A percentile compares a stretch with the other conserved stretches of the same genome.
phyloP scores from a whole-genome alignment of 2,329 filamentous ascomycete species.

The Pseudogymnoascus verrucosus region DNA sequence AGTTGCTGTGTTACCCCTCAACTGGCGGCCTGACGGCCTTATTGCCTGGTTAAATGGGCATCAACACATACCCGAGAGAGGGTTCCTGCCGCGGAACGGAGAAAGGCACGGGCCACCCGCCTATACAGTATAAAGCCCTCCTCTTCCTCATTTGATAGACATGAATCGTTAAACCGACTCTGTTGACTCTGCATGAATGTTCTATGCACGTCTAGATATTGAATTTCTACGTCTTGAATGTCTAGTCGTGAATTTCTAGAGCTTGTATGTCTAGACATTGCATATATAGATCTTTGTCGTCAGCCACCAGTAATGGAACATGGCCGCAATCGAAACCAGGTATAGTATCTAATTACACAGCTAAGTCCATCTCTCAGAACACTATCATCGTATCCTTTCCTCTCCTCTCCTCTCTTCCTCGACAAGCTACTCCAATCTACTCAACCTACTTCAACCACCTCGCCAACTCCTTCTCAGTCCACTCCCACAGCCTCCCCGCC shows the following conservation, averaged over 20 bases:
- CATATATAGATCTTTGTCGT: background rate
- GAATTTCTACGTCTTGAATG: background rate
- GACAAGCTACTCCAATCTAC: too few species aligned
- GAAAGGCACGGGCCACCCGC: background rate
- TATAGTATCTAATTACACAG: background rate
- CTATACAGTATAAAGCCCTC: background rate
- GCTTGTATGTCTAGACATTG: background rate
- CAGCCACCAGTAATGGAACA: background rate
- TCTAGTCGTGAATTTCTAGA: too few species aligned
- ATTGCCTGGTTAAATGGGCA: background rate
- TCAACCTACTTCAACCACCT: background rate
- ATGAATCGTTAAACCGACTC: too few species aligned
- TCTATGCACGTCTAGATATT: background rate
- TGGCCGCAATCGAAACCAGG: background rate
- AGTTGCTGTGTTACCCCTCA: background rate
- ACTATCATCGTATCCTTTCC: background rate
- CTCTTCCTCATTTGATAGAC: background rate
- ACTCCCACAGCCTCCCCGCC: conserved; percentile 30
- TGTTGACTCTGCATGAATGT: background rate
- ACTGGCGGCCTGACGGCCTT: background rate
- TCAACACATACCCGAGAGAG: background rate
- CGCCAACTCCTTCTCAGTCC: conserved; percentile 29
- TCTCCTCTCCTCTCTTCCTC: background rate
- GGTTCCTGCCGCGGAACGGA: background rate
- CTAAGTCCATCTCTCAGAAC: background rate